Conservation (phyloP, 768 basidiomycete species). For the Lenzites betulinus region DNA sequence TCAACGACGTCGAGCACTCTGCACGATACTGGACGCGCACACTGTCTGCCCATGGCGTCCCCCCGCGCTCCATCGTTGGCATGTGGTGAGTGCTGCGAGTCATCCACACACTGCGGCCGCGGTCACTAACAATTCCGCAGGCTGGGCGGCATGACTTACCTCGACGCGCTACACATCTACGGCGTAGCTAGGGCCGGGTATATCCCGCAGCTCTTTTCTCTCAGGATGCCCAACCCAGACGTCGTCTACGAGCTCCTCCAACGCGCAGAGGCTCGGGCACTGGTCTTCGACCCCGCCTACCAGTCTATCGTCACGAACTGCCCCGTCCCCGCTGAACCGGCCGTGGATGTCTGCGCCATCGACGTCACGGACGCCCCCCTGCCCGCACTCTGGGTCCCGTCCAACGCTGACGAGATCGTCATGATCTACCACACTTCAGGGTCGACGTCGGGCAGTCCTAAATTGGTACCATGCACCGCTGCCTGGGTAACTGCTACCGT, state of each 20-base stretch:
- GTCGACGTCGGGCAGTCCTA: slow-evolving; percentile 82
- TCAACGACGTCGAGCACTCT: slow-evolving; percentile 58
- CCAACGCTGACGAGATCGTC: slow-evolving; percentile 44
- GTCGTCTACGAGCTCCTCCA: slow-evolving; percentile 67
- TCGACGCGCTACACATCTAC: slow-evolving; percentile 70
- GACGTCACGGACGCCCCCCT: slow-evolving; percentile 42
- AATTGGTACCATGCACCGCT: slow-evolving; percentile 72
- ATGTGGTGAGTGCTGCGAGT: slow-evolving; percentile 55
- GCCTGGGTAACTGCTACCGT: slow-evolving; percentile 65
- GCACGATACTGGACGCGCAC: slow-evolving; percentile 59
- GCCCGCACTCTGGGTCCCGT: slow-evolving; percentile 42
- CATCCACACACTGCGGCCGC: neutral
- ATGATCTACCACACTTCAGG: slow-evolving; percentile 83
- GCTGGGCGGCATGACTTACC: slow-evolving; percentile 69
- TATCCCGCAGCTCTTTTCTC: slow-evolving; percentile 73
- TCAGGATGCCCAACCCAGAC: slow-evolving; percentile 66
- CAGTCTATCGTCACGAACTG: slow-evolving; percentile 43
- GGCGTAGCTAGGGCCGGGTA: slow-evolving; percentile 72
- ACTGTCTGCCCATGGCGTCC: slow-evolving; percentile 46
- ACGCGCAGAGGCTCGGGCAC: slow-evolving; percentile 57
- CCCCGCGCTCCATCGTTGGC: slow-evolving; percentile 58
- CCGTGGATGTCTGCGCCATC: slow-evolving; percentile 42
- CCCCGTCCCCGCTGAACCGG: slow-evolving; percentile 51
- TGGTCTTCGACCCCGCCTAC: slow-evolving; percentile 66
- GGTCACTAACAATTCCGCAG: slow-evolving; percentile 36